phyloP scores from a whole-genome alignment of 73 alveolate genomes.

The Blepharisma stoltei region DNA sequence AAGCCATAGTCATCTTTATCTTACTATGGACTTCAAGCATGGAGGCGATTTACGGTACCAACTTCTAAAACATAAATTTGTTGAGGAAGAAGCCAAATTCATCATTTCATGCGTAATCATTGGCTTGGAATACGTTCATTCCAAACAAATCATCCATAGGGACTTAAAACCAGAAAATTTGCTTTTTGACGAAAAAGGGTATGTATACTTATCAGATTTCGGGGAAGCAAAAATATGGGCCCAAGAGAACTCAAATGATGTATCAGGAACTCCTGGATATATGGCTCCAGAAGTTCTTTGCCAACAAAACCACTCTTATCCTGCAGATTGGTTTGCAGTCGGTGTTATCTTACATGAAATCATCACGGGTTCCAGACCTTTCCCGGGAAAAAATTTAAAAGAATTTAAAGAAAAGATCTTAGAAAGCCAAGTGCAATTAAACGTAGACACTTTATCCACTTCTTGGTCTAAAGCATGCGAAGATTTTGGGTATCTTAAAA shows the following conservation, averaged over 20 bases:
- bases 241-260: constrained; percentile 29
- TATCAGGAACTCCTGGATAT: constrained; percentile 40
- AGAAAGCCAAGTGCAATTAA: constrained; percentile 26
- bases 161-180: constrained; percentile 66
- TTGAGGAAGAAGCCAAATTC: constrained; percentile 16
- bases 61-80: constrained; percentile 23
- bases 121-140: constrained; percentile 53
- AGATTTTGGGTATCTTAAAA: constrained; percentile 89
- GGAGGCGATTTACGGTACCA: constrained; percentile 79
- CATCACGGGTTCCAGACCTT: neutral
- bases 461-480: constrained; percentile 94
- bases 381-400: constrained; percentile 4
- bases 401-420: neutral
- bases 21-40: constrained; percentile 65
- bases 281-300: constrained; percentile 46
- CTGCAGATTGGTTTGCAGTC: constrained; percentile 31
- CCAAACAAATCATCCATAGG: constrained; percentile 43
- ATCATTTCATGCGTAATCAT: constrained; percentile 49
- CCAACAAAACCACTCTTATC: constrained; percentile 26
- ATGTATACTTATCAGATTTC: constrained; percentile 57
- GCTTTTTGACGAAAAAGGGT: constrained; percentile 56
- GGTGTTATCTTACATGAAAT: constrained; percentile 28
- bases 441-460: neutral
- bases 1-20: constrained; percentile 43
- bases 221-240: constrained; percentile 58